phyloP scores from a whole-genome alignment of 257 asterid species.

The Solanum virginianum region DNA sequence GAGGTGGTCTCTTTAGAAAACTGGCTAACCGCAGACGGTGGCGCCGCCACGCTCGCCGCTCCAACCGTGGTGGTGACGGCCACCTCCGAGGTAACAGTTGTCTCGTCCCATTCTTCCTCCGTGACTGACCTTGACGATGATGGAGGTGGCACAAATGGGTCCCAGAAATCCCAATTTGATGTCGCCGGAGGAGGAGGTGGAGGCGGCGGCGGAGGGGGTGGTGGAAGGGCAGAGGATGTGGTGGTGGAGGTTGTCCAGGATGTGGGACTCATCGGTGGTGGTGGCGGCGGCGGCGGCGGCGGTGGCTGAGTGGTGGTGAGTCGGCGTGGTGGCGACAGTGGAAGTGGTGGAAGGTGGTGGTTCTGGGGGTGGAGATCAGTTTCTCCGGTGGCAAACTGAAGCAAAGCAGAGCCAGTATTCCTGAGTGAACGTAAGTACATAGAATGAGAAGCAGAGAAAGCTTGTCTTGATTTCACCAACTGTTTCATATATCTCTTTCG shows the following conservation, averaged over 20 bases:
- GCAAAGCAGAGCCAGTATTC: slow-evolving; percentile 70
- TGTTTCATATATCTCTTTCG: slow-evolving; percentile 83
- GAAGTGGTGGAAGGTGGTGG: slow-evolving; percentile 19
- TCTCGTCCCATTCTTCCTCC: slow-evolving; percentile 80
- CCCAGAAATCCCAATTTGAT: slow-evolving; percentile 93
- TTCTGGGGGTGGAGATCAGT: slow-evolving; percentile 47
- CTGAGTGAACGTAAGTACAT: slow-evolving; percentile 72
- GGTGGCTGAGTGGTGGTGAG: slow-evolving; percentile 20
- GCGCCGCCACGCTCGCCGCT: slow-evolving; percentile 47
- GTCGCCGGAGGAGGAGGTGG: slow-evolving; percentile 43
- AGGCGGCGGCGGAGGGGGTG: slow-evolving; percentile 58
- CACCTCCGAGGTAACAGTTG: slow-evolving; percentile 40
- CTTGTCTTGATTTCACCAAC: slow-evolving; percentile 78
- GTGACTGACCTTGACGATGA: slow-evolving; percentile 44
- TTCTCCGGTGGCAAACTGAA: slow-evolving; percentile 79
- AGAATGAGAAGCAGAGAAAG: slow-evolving; percentile 78
- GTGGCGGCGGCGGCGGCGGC: slow-evolving; percentile 27
- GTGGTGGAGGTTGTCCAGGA: slow-evolving; percentile 53
- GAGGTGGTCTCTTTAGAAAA: slow-evolving; percentile 33
- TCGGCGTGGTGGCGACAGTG: slow-evolving; percentile 12
- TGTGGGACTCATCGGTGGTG: slow-evolving; percentile 52
- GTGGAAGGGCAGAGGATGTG: slow-evolving; percentile 42
- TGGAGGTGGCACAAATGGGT: slow-evolving; percentile 81
- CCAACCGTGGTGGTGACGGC: slow-evolving; percentile 37
- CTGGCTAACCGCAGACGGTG: slow-evolving; percentile 41